Conservation (phyloP, 2,329 filamentous ascomycete species). For the Capronia americana region DNA sequence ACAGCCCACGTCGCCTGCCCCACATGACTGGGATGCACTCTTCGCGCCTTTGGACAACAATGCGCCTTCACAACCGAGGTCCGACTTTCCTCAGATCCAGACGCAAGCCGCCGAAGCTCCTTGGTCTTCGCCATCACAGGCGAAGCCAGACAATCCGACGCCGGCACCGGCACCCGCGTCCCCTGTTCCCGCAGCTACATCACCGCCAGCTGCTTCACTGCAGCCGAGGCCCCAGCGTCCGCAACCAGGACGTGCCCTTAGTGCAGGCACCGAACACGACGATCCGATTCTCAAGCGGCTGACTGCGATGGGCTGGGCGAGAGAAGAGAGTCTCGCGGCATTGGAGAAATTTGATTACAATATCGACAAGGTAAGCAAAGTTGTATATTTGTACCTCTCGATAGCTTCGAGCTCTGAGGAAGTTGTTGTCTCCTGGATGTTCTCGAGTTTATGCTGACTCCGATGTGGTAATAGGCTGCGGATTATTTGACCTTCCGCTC, state of each 20-base stretch:
- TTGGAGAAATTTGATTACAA: slow-evolving; percentile 97
- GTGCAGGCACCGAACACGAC: slow-evolving; percentile 78
- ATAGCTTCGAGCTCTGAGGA: neutral
- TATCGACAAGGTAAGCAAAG: slow-evolving; percentile 79
- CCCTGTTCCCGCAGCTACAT: slow-evolving; percentile 10
- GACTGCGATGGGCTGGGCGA: slow-evolving; percentile 85
- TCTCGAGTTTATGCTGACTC: neutral
- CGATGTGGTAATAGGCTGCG: slow-evolving; percentile 38
- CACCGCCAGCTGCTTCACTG: slow-evolving; percentile 4
- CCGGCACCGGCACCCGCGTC: slow-evolving; percentile 12
- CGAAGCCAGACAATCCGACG: slow-evolving; percentile 6
- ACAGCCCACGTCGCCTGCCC: slow-evolving; percentile 46
- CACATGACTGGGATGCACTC: slow-evolving; percentile 92
- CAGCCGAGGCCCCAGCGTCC: slow-evolving; percentile 37
- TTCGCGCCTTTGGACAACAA: slow-evolving; percentile 63
- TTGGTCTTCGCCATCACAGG: neutral
- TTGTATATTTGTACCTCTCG: neutral
- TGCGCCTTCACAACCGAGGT: slow-evolving; percentile 38
- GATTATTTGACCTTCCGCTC: slow-evolving; percentile 42
- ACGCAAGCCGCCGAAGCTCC: slow-evolving; percentile 9
- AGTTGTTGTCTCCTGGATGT: neutral
- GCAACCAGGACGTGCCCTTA: slow-evolving; percentile 62
- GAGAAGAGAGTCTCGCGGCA: slow-evolving; percentile 75
- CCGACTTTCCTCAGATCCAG: slow-evolving; percentile 8
- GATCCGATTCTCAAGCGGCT: slow-evolving; percentile 90